Evolutionary conservation across 129 eudicot genomes (phyloP).

Genomic region (Centrapalus pauciflorus): DNA sequence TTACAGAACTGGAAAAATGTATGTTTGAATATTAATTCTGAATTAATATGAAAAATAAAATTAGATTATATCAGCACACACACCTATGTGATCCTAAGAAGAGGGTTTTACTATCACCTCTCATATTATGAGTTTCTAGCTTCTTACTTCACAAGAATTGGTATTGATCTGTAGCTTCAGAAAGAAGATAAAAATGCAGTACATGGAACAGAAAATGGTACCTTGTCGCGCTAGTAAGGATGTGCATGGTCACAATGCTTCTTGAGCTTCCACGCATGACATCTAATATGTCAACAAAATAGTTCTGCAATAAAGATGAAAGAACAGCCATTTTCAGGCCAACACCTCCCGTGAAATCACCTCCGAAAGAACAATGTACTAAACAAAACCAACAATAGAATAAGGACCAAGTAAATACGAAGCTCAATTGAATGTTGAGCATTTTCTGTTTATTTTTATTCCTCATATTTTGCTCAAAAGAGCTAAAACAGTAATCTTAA

Average conservation of each 20-base stretch:
- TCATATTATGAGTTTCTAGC: neutral
- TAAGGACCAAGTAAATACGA: neutral
- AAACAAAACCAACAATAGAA: slow-evolving; percentile 1
- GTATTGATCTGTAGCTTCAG: neutral
- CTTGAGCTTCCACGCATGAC: slow-evolving; percentile 72
- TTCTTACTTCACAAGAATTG: neutral
- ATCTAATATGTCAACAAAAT: slow-evolving; percentile 64
- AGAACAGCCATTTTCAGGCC: neutral
- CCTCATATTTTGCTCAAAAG: neutral
- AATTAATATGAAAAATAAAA: no score
- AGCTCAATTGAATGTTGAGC: neutral
- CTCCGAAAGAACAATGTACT: neutral
- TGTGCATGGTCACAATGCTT: slow-evolving; percentile 51
- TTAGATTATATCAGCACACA: no score
- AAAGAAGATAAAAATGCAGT: neutral
- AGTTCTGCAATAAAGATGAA: slow-evolving; percentile 42
- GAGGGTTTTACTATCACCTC: neutral
- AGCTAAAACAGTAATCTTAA: slow-evolving; percentile 12
- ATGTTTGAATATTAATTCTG: no score
- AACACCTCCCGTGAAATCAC: neutral
- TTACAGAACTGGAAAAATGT: no score
- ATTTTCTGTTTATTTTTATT: slow-evolving; percentile 4
- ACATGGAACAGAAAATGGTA: slow-evolving; percentile 10
- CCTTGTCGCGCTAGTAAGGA: slow-evolving; percentile 79
- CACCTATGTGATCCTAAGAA: neutral